Evolutionary conservation across 441 rosid species (phyloP).

Genomic region (Syzygium syzygioides): DNA sequence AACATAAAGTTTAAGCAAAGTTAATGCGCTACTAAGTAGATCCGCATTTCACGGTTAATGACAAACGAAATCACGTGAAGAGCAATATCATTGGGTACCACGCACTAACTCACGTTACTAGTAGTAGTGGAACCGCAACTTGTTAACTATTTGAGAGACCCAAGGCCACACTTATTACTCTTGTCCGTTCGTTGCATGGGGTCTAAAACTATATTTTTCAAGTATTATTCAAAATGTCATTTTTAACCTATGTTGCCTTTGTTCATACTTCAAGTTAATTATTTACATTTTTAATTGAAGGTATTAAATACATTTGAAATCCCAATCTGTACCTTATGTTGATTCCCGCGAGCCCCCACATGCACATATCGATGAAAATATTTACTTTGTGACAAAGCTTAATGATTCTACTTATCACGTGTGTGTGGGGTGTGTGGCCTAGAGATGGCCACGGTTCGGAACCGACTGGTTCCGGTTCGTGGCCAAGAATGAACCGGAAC

Average conservation of each 20-base stretch:
- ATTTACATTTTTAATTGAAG: not conserved
- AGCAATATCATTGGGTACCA: not conserved
- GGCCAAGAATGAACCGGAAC: no score
- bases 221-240: no score
- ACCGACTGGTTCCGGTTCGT: no score
- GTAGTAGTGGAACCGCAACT: accelerated
- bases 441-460: no score
- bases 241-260: no score
- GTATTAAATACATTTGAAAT: no score
- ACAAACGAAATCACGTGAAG: not conserved
- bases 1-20: not conserved
- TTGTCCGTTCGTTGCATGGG: not conserved
- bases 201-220: not conserved
- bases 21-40: not conserved
- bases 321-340: not conserved
- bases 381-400: not conserved
- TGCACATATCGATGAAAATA: not conserved
- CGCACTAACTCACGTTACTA: accelerated
- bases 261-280: no score
- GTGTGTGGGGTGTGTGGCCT: not conserved
- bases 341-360: not conserved
- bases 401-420: not conserved
- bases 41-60: not conserved
- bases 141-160: not conserved
- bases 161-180: not conserved